A percentile compares a stretch with the other conserved stretches of the same genome.
Evolutionary conservation across 768 basidiomycete genomes (phyloP).

Genomic region (Suillus subaureus): DNA sequence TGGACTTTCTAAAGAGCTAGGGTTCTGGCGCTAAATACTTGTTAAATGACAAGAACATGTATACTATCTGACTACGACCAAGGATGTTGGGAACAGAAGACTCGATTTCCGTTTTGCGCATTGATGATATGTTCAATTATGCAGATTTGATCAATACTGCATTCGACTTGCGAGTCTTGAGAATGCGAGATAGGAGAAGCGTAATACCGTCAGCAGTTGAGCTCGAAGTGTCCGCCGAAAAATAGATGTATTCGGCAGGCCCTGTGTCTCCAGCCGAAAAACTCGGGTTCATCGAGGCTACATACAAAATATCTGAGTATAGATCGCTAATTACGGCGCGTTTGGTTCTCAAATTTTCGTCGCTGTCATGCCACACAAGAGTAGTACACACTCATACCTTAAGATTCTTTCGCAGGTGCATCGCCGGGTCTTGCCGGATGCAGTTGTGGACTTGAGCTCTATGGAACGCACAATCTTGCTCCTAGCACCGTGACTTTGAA

Average conservation of each 20-base stretch:
- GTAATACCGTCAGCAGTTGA: background rate
- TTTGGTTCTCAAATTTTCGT: background rate
- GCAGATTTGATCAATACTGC: background rate
- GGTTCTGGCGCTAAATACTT: background rate
- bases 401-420: background rate
- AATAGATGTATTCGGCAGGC: no score
- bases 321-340: no score
- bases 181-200: background rate
- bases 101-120: slow-evolving; percentile 66
- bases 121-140: slow-evolving; percentile 21
- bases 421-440: background rate
- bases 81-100: slow-evolving; percentile 59
- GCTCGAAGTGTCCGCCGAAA: background rate
- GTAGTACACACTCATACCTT: background rate
- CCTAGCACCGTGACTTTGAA: no score
- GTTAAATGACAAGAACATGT: slow-evolving; percentile 44
- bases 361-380: background rate
- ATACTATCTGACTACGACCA: slow-evolving; percentile 60
- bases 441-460: background rate
- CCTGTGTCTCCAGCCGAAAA: background rate
- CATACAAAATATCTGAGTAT: no score
- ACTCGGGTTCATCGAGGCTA: background rate
- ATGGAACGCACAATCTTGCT: background rate
- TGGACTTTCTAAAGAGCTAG: background rate
- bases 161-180: background rate